Conservation (phyloP, 2,329 filamentous ascomycete species). For the Leptosphaerulina australis region DNA sequence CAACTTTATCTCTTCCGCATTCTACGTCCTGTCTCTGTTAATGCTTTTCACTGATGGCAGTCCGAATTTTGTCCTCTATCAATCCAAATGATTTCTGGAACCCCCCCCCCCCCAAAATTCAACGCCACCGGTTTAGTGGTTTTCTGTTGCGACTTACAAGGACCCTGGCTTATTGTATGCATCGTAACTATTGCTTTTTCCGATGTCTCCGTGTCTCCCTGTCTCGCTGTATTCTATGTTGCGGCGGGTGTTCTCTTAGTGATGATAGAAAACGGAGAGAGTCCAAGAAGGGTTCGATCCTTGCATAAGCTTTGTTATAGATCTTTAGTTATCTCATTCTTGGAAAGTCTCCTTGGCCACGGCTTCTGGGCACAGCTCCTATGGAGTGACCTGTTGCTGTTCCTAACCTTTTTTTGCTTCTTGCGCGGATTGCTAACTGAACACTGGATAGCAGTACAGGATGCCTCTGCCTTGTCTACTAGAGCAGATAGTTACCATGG, state of each 20-base stretch:
- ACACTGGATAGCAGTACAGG: too few relatives aligned
- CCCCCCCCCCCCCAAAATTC: too few relatives aligned
- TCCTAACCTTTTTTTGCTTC: not conserved
- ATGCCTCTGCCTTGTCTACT: not conserved
- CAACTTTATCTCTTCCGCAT: not conserved
- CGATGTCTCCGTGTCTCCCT: not conserved
- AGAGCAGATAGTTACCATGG: not conserved
- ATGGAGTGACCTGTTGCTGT: not conserved
- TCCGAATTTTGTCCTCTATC: not conserved
- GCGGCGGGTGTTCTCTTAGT: too few relatives aligned
- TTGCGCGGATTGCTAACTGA: not conserved
- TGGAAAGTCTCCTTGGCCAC: not conserved
- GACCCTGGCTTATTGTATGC: not conserved
- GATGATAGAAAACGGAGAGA: not conserved
- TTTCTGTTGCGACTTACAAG: too few relatives aligned
- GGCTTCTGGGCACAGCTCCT: not conserved
- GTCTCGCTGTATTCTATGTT: too few relatives aligned
- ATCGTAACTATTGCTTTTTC: not conserved
- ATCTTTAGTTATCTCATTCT: not conserved
- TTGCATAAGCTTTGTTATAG: not conserved
- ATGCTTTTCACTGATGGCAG: not conserved
- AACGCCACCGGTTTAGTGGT: too few relatives aligned
- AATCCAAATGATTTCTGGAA: constrained; percentile 1
- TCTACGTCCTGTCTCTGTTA: not conserved
- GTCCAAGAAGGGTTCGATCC: not conserved